A percentile compares a stretch with the other conserved stretches of the same genome.
phyloP scores from a whole-genome alignment of 2,329 filamentous ascomycete species.

The Colletotrichum australisinense region DNA sequence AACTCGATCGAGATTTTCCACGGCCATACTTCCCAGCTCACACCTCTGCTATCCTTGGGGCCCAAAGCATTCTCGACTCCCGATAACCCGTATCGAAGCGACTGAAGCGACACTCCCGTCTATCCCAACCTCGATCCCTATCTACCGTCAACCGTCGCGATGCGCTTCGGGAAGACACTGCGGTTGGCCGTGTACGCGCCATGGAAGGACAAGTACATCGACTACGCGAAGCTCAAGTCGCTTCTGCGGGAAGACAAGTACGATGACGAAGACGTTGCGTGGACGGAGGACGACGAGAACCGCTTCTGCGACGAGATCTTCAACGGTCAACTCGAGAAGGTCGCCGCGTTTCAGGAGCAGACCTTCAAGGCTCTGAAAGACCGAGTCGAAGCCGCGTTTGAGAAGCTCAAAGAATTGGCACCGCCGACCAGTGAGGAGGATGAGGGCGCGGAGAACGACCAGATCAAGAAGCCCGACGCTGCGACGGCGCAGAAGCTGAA shows the following conservation, averaged over 20 bases:
- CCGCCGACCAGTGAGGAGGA: slow-evolving; percentile 46
- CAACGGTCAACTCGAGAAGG: slow-evolving; percentile 95
- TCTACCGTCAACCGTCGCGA: slow-evolving; percentile 52
- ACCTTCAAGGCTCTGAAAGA: slow-evolving; percentile 71
- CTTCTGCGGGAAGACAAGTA: slow-evolving; percentile 81
- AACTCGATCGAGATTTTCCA: slow-evolving; percentile 10
- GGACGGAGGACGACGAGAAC: slow-evolving; percentile 95
- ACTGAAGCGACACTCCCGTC: background rate
- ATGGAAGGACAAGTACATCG: slow-evolving; percentile 95
- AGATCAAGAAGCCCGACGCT: slow-evolving; percentile 61
- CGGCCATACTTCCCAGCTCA: background rate
- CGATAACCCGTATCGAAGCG: background rate
- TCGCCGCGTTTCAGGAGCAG: slow-evolving; percentile 87
- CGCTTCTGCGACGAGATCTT: slow-evolving; percentile 95
- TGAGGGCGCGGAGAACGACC: slow-evolving; percentile 60
- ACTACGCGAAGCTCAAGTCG: slow-evolving; percentile 93
- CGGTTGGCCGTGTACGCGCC: slow-evolving; percentile 82
- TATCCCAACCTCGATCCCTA: background rate
- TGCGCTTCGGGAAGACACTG: slow-evolving; percentile 95
- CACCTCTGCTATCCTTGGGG: background rate
- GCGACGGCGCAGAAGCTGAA: slow-evolving; percentile 66
- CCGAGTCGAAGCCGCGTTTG: slow-evolving; percentile 66
- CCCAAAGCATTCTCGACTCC: background rate
- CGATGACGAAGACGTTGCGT: slow-evolving; percentile 72
- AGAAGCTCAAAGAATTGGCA: slow-evolving; percentile 84